These are phyloP conservation scores for Candida parachauliodes DNA, from an alignment of 805 yeast genomes.

Conservation along the genomic window DNA sequence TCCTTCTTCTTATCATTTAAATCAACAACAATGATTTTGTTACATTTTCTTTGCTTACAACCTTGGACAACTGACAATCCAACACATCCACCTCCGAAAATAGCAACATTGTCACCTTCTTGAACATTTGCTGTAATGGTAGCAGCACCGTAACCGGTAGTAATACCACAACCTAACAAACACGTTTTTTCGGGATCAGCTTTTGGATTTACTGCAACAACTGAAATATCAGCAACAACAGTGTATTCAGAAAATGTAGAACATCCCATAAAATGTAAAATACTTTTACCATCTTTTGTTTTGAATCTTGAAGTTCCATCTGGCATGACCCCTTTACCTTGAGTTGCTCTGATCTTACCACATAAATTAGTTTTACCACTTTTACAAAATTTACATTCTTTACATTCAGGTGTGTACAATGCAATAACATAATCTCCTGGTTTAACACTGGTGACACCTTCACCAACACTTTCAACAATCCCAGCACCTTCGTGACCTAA, in stretches of 20 bases:
- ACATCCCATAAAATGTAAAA: conserved; percentile 96
- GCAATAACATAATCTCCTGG: conserved; percentile 93
- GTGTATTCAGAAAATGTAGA: conserved; percentile 97
- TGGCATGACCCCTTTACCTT: conserved; percentile 98
- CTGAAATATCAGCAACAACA: conserved; percentile 95
- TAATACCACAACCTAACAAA: conserved; percentile 96
- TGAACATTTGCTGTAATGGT: conserved; percentile 87
- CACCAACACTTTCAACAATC: conserved; percentile 91
- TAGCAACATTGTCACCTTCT: conserved; percentile 90
- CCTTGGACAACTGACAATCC: conserved; percentile 97
- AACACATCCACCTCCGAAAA: conserved; percentile 97
- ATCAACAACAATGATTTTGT: conserved; percentile 80
- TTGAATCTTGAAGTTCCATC: conserved; percentile 93
- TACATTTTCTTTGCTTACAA: conserved; percentile 79
- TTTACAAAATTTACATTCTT: conserved; percentile 89
- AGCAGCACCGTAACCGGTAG: conserved; percentile 98
- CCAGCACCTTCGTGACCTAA: conserved; percentile 99
- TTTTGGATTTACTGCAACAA: conserved; percentile 81
- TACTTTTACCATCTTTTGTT: conserved; percentile 72
- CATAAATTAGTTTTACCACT: conserved; percentile 96
- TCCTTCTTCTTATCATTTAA: conserved; percentile 77
- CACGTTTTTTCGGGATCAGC: conserved; percentile 88
- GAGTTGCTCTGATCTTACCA: conserved; percentile 93
- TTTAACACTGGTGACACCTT: conserved; percentile 85
- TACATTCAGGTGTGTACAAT: conserved; percentile 95